Conservation (phyloP, 2,329 filamentous ascomycete genomes). For the Talaromyces islandicus region DNA sequence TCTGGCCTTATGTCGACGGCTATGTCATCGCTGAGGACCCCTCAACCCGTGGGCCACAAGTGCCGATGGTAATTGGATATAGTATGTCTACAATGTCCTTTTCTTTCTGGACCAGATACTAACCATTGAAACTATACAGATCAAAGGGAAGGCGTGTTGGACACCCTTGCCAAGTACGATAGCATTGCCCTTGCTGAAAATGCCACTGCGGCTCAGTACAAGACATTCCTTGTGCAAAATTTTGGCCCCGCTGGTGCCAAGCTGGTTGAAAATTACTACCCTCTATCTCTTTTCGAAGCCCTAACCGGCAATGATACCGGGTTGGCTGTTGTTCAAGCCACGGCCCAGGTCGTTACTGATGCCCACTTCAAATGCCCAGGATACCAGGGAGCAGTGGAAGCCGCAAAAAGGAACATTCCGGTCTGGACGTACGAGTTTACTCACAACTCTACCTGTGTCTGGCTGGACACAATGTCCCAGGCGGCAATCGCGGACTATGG, state of each 20-base stretch:
- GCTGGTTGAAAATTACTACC: neutral
- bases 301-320: neutral
- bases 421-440: conserved; percentile 17
- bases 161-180: neutral
- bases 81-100: conserved; percentile 12
- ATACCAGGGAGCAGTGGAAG: conserved; percentile 8
- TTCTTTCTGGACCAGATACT: neutral
- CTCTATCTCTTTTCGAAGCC: conserved; percentile 6
- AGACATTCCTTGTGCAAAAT: conserved; percentile 13
- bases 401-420: conserved; percentile 11
- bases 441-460: conserved; percentile 16
- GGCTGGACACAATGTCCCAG: conserved; percentile 11
- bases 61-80: conserved; percentile 16
- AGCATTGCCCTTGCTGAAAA: neutral
- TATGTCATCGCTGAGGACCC: conserved; percentile 14
- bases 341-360: conserved; percentile 5
- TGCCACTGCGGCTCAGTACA: conserved; percentile 7
- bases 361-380: conserved; percentile 13
- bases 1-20: conserved; percentile 17
- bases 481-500: neutral
- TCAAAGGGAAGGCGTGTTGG: neutral
- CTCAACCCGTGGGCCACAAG: conserved; percentile 10
- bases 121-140: neutral
- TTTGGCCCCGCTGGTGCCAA: conserved; percentile 8
- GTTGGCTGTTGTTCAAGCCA: conserved; percentile 11